Conservation (phyloP, 176 grass and related monocot genomes). For the Canna indica region DNA sequence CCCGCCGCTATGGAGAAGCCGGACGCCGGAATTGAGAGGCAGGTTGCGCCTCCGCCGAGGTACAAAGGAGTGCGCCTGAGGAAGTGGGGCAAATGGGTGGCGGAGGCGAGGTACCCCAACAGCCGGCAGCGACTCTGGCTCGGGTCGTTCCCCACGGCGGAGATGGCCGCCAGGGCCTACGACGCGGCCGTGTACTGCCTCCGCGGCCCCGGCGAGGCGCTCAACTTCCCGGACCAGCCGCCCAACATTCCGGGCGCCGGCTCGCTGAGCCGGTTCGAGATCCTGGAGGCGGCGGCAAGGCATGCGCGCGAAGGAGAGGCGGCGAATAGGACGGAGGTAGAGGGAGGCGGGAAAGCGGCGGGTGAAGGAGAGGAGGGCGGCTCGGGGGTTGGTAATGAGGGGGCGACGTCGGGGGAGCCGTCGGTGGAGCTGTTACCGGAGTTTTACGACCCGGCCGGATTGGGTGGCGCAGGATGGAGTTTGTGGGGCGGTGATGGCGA, state of each 20-base stretch:
- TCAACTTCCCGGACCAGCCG: constrained; percentile 10
- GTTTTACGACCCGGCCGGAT: neutral
- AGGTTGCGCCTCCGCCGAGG: neutral
- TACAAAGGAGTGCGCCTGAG: neutral
- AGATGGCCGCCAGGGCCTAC: constrained; percentile 7
- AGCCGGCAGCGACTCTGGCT: constrained; percentile 2
- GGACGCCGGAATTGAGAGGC: neutral
- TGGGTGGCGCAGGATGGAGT: neutral
- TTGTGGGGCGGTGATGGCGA: neutral
- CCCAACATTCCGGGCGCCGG: neutral
- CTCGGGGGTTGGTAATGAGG: neutral
- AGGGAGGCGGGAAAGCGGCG: neutral
- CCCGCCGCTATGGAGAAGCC: neutral
- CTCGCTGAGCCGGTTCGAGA: neutral
- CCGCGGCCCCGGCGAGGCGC: neutral
- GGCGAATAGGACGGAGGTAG: too few relatives aligned
- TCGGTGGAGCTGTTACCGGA: neutral
- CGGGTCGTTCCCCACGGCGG: neutral
- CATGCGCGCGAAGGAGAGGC: neutral
- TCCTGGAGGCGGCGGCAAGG: neutral
- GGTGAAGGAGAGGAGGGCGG: neutral
- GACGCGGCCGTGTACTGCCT: constrained; percentile 9
- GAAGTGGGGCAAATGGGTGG: constrained; percentile 11
- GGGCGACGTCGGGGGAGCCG: neutral
- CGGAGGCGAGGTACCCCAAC: constrained; percentile 2